Base-by-base conservation (phyloP, 2,329 filamentous ascomycete species). In the Talaromyces sp. region DNA sequence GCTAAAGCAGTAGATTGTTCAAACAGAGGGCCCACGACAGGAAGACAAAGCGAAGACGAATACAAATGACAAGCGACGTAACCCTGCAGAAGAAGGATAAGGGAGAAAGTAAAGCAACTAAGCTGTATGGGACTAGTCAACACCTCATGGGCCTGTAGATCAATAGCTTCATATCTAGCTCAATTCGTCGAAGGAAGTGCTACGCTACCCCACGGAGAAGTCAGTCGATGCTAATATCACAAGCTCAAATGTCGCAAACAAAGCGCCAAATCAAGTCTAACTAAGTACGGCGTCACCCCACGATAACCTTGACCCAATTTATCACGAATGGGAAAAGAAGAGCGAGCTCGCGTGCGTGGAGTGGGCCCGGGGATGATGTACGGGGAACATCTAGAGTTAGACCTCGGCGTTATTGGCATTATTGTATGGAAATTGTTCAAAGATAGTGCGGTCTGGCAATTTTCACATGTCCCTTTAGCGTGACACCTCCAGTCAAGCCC, bases 191-290 rank as follows among this genome's bases (percentile, higher is more conserved):
- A 23, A 54, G 58, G 11, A 61, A 40, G 39, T 63, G 61, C 44
- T 54, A 57, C 57, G 44, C 58, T 63, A 63, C 62, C 62, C 62
- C 62, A 63, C 62, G 50, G 39, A 50, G 23, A 46, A 46, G 18
- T 31, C 50, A 37, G 56, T 46, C 31, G 50, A 60, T 55, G 40
- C 40, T 46, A 57, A 60, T 63, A 48, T 60, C 50, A 46, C 50
- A 46, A 63, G 48, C 46, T 61, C 37, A n/a, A 23, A 31, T 50
- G 31, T 3, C 7, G 23, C 25, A 31, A 50, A 50, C 14, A 11
- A 16, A 28, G 14, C 21, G 18, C 31, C 54, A 40, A 11, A 28
- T 9, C 11, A 35, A n/a, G 14, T 11, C 37, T 33, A n/a, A 31
- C 46, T 52, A 52, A 14, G 16, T 33, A 18, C 25, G 25, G 31